Evolutionary conservation across 805 yeast species (phyloP).

Genomic region (Wickerhamomyces bisporus): DNA sequence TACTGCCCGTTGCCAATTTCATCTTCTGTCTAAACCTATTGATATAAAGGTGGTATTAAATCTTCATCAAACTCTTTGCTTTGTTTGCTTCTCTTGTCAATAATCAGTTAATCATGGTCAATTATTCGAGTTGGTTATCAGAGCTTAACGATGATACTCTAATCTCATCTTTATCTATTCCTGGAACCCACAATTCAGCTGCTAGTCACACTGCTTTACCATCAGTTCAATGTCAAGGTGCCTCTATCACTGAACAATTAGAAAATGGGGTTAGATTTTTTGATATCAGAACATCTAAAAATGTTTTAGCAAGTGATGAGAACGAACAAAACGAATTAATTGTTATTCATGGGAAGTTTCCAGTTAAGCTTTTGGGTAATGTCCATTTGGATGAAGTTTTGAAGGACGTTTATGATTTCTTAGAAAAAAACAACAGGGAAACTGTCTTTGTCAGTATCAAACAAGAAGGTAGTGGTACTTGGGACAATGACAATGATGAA

Average conservation of each 20-base stretch:
- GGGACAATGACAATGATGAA: constrained; percentile 61
- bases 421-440: constrained; percentile 49
- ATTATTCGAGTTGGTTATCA: constrained; percentile 43
- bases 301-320: constrained; percentile 46
- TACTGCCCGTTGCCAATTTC: too few relatives aligned
- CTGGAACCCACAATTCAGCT: constrained; percentile 85
- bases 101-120: constrained; percentile 13
- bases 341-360: constrained; percentile 73
- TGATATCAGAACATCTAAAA: constrained; percentile 60
- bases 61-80: too few relatives aligned
- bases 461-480: constrained; percentile 65
- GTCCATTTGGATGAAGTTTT: constrained; percentile 47
- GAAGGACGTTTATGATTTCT: constrained; percentile 53
- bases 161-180: constrained; percentile 54
- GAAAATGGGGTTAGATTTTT: constrained; percentile 70
- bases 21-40: too few relatives aligned
- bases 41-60: too few relatives aligned
- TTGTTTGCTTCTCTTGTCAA: too few relatives aligned
- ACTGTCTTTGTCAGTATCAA: constrained; percentile 63
- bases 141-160: constrained; percentile 45
- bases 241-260: constrained; percentile 54
- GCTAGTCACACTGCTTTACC: constrained; percentile 69
- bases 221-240: constrained; percentile 72
- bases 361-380: constrained; percentile 57
- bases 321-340: constrained; percentile 46